Conservation (phyloP, 2,329 filamentous ascomycete species). For the Colletotrichum cordylinicola region DNA sequence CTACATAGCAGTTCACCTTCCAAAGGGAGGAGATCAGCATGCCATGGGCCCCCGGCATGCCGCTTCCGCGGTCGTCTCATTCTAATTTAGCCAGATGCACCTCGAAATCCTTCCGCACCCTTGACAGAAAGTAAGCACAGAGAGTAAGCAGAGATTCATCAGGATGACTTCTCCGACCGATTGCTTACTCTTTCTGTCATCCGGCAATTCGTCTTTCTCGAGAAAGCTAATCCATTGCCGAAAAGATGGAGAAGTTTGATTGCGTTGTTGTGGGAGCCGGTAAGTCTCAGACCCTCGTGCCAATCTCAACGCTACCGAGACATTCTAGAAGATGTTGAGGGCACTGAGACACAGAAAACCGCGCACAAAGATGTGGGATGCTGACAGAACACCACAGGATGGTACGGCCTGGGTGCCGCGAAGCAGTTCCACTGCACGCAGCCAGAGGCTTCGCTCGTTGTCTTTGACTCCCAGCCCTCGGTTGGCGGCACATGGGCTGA, state of each 20-base stretch:
- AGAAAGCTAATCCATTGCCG: not conserved
- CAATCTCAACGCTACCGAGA: not conserved
- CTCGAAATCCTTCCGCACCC: not conserved
- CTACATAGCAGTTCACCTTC: not conserved
- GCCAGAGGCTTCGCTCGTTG: constrained; percentile 57
- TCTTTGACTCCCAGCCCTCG: constrained; percentile 63
- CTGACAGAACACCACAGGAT: constrained; percentile 35
- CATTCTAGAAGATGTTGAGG: not conserved
- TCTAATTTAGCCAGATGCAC: not conserved
- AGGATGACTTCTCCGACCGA: not conserved
- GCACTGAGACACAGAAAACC: not conserved
- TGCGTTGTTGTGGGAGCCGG: constrained; percentile 58
- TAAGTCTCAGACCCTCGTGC: constrained; percentile 34
- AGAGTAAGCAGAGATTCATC: not conserved
- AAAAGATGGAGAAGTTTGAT: constrained; percentile 47
- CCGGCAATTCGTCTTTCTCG: not conserved
- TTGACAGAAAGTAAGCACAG: not conserved
- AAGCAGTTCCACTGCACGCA: constrained; percentile 67
- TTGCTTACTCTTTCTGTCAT: not conserved
- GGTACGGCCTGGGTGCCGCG: constrained; percentile 63
- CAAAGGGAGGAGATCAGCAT: not conserved
- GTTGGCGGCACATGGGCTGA: constrained; percentile 75
- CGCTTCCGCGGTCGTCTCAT: not conserved
- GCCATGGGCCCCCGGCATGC: not conserved
- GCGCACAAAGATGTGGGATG: not conserved